Evolutionary conservation across 805 yeast genomes (phyloP), one percentile per base, ranked within the genome.

Genomic region (Martiniozyma abietophila): DNA sequence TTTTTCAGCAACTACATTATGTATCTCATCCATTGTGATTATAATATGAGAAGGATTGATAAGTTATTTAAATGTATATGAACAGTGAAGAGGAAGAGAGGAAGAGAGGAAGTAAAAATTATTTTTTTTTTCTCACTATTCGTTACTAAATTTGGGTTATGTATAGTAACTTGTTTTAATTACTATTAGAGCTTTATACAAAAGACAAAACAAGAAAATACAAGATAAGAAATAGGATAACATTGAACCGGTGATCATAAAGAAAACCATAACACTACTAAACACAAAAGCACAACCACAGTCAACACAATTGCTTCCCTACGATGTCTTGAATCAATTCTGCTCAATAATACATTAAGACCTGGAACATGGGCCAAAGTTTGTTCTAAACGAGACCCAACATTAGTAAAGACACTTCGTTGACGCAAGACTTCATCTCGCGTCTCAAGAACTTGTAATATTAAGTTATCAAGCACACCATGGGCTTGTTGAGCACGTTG

Each of bases 221-320:
- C n/a, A n/a, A n/a, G n/a, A n/a, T n/a, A n/a, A n/a, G n/a, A n/a
- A n/a, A n/a, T n/a, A n/a, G n/a, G n/a, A n/a, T n/a, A n/a, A n/a
- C n/a, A 6, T 20, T 15, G 12, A 3, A 21, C 15, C n/a, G 25
- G 16, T 19, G 5, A 14, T 21, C 36, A 45, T 28, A 43, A 38
- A 27, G 47, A 31, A 30, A 58, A 52, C 57, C 58, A 76, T 34
- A 88, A 55, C 9, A 83, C 54, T 29, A 89, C 49, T 18, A 88
- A 74, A 61, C 97, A 83, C 20, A 71, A 38, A 2, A 84, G 67
- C 20, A 88, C 77, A 33, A 92, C 68, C 4, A 67, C 46, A 2
- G 95, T 89, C 50, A 89, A 58, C n/a, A 89, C 80, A 19, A 89
- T 53, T 16, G 94, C 78, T 55, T 92, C 95, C 38, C 96, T 74